Conservation (phyloP, 768 basidiomycete species). For the Lactifluus volemus region DNA sequence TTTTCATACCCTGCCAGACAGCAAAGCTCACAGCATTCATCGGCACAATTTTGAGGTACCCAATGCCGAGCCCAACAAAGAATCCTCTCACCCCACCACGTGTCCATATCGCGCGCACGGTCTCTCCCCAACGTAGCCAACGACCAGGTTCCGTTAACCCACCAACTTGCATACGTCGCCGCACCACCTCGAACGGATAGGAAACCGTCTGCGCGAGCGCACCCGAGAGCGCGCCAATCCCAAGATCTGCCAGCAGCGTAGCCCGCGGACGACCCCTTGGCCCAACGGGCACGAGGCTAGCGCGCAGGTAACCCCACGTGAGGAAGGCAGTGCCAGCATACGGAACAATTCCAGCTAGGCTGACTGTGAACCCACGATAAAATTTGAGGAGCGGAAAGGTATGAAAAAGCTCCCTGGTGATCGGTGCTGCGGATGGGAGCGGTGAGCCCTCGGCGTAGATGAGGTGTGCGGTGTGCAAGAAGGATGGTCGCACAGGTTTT, state of each 20-base stretch:
- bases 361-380: constrained; percentile 96
- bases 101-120: constrained; percentile 55
- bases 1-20: constrained; percentile 80
- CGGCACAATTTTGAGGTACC: constrained; percentile 89
- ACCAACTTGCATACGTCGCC: constrained; percentile 92
- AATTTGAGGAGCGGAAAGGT: constrained; percentile 78
- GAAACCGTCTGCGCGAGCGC: constrained; percentile 79
- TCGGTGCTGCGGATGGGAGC: constrained; percentile 18
- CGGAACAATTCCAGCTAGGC: constrained; percentile 85
- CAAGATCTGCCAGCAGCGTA: constrained; percentile 55
- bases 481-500: constrained; percentile 33
- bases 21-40: constrained; percentile 92
- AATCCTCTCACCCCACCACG: constrained; percentile 78
- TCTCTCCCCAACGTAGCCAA: constrained; percentile 77
- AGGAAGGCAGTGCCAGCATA: constrained; percentile 95
- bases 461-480: constrained; percentile 44
- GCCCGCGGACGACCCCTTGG: constrained; percentile 25
- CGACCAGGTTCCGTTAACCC: constrained; percentile 69
- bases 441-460: constrained; percentile 63
- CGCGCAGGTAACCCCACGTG: constrained; percentile 74
- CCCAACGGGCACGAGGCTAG: constrained; percentile 43
- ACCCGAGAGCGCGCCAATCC: constrained; percentile 81
- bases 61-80: constrained; percentile 85
- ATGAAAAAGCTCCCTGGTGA: constrained; percentile 34
- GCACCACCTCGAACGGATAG: constrained; percentile 91